These are phyloP conservation scores for Smithsoniella earleae DNA, from an alignment of 163 green algal species.

Conservation along the genomic window DNA sequence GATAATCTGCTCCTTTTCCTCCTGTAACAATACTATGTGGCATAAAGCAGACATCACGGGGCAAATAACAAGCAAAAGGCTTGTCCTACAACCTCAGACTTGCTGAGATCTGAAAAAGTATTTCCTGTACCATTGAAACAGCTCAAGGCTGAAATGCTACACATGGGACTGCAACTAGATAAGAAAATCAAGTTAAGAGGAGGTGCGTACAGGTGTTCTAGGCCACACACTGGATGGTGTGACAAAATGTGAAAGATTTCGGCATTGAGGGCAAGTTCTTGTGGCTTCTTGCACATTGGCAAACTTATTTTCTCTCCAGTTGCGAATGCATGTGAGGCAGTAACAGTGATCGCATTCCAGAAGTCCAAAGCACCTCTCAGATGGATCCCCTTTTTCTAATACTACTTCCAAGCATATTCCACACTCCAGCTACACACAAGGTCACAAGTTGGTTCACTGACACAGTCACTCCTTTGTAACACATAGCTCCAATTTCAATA, in stretches of 20 bases:
- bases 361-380: slow-evolving; percentile 67
- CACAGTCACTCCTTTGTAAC: too few relatives aligned
- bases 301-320: slow-evolving; percentile 52
- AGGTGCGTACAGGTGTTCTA: background rate
- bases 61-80: background rate
- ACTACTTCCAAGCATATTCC: slow-evolving; percentile 67
- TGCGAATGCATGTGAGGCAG: slow-evolving; percentile 79
- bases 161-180: too few relatives aligned
- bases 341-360: slow-evolving; percentile 76
- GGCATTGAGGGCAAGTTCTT: slow-evolving; percentile 72
- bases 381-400: slow-evolving; percentile 41
- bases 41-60: too few relatives aligned
- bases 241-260: slow-evolving; percentile 56
- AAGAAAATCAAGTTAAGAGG: background rate
- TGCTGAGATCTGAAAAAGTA: background rate
- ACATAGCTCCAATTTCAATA: too few relatives aligned
- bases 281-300: slow-evolving; percentile 41
- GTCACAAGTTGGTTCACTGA: too few relatives aligned
- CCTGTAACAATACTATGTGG: slow-evolving; percentile 8
- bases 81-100: background rate
- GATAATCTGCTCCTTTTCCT: slow-evolving; percentile 48
- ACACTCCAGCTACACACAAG: slow-evolving; percentile 53
- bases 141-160: too few relatives aligned
- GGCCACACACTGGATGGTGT: slow-evolving; percentile 42
- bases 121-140: background rate